Evolutionary conservation across 2,329 filamentous ascomycete species (phyloP), one percentile per base, ranked within the genome.

Genomic region (Botrytis tulipae): DNA sequence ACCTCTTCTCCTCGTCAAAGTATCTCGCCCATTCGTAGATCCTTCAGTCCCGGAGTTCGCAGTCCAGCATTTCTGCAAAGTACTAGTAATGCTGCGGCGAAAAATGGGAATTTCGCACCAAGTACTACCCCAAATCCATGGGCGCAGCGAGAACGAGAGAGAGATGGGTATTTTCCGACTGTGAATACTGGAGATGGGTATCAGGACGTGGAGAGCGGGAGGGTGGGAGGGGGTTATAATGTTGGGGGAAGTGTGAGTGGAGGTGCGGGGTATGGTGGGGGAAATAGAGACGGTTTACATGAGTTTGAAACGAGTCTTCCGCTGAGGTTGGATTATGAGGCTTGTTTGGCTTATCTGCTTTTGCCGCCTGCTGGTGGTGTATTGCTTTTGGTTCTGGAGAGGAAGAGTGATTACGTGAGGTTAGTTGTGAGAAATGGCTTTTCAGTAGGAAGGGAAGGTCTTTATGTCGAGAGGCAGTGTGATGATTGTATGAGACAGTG

Each of bases 341-440:
- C 96, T 9, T 93, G 92, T 81, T 84, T 98, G 80, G 95, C 96
- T 70, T 99, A 99, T 82, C 81, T 98, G 75, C 85, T 92, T 68
- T 84, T 97, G 22, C 96, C 96, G 75, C 96, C 96, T 1, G 87
- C 95, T 0, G 96, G 95, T 4, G 93, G 92, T 4, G 93, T 98
- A 40, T 82, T 97, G 77, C 83, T 99, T 78, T 83, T 99, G 77
- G 88, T 98, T 62, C 82, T 95, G 76, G 96, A 99, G 86, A 90
- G 95, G 80, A 96, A 97, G 85, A 98, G 94, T 81, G 96, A 99
- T 84, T 99, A 97, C 83, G 96, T 99, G 73, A 89, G 96, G 93
- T 74, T 72, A 69, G 40, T 46, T 59, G 14, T 70, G 18, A 40
- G 57, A 25, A 37, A 65, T n/a, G 8, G 16, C 20, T 60, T 7